A percentile compares a stretch with the other conserved stretches of the same genome.
These are phyloP conservation scores for Atractiella rhizophila DNA, from an alignment of 768 basidiomycete genomes.

Conservation along the genomic window DNA sequence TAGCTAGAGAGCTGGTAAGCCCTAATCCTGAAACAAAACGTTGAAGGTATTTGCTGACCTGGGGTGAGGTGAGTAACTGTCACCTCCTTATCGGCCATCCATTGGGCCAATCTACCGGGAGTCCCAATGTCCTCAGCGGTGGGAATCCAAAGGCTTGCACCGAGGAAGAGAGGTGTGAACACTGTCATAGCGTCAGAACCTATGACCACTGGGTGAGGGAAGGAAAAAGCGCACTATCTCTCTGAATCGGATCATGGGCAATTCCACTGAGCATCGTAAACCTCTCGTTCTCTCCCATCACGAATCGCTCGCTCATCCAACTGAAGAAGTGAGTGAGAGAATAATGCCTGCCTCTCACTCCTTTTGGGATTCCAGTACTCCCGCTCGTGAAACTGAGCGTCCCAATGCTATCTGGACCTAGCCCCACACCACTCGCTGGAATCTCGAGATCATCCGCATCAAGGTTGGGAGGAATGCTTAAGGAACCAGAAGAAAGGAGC, in stretches of 20 bases:
- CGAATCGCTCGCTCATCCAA: constrained; percentile 86
- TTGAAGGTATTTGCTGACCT: too few species aligned
- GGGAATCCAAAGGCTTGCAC: constrained; percentile 80
- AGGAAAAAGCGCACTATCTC: constrained; percentile 51
- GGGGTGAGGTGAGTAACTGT: constrained; percentile 96
- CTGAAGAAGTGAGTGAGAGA: constrained; percentile 97
- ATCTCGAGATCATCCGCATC: too few species aligned
- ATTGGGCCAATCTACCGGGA: constrained; percentile 82
- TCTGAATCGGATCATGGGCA: constrained; percentile 94
- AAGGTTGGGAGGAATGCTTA: constrained; percentile 43
- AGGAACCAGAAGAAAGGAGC: constrained; percentile 36
- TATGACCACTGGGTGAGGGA: neutral
- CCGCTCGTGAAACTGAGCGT: constrained; percentile 93
- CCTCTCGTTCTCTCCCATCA: constrained; percentile 41
- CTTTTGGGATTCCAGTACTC: constrained; percentile 92
- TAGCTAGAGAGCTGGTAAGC: too few species aligned
- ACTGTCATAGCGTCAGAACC: constrained; percentile 31
- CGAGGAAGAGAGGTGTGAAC: constrained; percentile 95
- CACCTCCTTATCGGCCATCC: constrained; percentile 80
- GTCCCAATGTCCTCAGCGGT: constrained; percentile 92
- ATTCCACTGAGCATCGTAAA: constrained; percentile 99
- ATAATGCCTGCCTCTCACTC: constrained; percentile 84
- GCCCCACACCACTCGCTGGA: constrained; percentile 50
- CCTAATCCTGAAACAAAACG: too few species aligned
- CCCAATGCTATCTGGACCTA: constrained; percentile 87